Evolutionary conservation across 495 filamentous ascomycete species (phyloP).

Genomic region (Elaphomyces granulatus): DNA sequence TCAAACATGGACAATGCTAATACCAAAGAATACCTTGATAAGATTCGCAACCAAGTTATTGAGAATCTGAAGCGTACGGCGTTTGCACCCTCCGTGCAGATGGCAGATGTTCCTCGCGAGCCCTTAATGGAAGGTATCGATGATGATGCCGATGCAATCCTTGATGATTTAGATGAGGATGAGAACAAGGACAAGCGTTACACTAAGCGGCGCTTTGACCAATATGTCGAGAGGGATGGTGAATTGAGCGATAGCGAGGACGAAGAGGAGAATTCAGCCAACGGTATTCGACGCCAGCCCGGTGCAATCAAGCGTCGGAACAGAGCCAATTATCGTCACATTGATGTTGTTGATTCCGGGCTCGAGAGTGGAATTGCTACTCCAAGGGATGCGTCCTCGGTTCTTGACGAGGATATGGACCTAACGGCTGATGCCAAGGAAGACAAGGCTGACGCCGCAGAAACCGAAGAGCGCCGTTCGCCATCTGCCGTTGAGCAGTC

Average conservation of each 20-base stretch:
- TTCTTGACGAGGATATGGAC: constrained; percentile 34
- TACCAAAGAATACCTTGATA: constrained; percentile 82
- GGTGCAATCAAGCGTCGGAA: constrained; percentile 44
- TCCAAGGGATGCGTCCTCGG: constrained; percentile 33
- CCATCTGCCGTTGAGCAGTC: constrained; percentile 11
- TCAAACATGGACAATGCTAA: constrained; percentile 99
- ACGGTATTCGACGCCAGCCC: constrained; percentile 54
- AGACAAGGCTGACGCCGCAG: constrained; percentile 31
- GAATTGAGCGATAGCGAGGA: constrained; percentile 80
- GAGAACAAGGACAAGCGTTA: constrained; percentile 73
- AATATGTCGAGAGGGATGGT: constrained; percentile 53
- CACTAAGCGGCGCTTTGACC: constrained; percentile 74
- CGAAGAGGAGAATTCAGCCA: constrained; percentile 62
- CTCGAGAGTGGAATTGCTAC: constrained; percentile 47
- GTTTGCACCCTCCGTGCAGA: constrained; percentile 83
- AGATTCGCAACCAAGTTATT: constrained; percentile 83
- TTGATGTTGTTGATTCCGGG: constrained; percentile 49
- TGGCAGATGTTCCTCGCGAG: constrained; percentile 81
- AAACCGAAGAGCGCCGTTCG: constrained; percentile 16
- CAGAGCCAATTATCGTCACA: constrained; percentile 57
- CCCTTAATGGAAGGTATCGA: constrained; percentile 49
- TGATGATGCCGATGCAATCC: constrained; percentile 76
- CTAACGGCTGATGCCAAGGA: constrained; percentile 33
- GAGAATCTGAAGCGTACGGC: constrained; percentile 85
- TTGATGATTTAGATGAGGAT: constrained; percentile 83